Percentiles rank a stretch among this genome's conserved stretches.
Conservation (phyloP, 2,329 filamentous ascomycete genomes). For the Beauveria rudraprayagi region DNA sequence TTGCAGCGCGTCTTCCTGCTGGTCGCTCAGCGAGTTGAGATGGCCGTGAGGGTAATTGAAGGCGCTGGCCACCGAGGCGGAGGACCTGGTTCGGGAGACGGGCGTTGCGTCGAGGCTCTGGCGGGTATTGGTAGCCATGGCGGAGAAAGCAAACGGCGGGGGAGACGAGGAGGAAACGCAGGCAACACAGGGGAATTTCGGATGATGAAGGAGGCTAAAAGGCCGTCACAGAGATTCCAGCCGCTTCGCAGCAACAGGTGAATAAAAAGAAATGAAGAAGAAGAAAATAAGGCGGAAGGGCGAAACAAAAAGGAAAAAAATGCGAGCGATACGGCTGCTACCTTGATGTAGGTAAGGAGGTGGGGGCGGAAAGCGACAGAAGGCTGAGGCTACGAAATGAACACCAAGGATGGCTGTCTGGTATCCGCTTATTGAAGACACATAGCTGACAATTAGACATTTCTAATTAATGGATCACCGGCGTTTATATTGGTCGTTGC, state of each 20-base stretch:
- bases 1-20: slow-evolving; percentile 58
- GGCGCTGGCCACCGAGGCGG: slow-evolving; percentile 25
- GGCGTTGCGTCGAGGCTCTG: slow-evolving; percentile 4
- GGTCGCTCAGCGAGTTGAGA: slow-evolving; percentile 63
- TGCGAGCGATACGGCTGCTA: background rate
- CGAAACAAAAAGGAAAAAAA: background rate
- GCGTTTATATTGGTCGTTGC: background rate
- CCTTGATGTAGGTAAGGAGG: background rate
- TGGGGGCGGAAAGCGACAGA: background rate
- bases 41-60: slow-evolving; percentile 67
- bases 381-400: background rate
- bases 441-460: background rate
- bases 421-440: background rate
- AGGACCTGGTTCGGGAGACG: slow-evolving; percentile 11
- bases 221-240: background rate
- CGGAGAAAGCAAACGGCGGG: background rate
- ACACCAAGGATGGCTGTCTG: background rate
- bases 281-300: background rate
- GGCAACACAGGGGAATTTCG: background rate
- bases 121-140: slow-evolving; percentile 1
- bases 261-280: background rate
- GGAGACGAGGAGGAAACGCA: background rate
- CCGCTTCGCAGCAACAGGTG: background rate
- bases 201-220: background rate
- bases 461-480: background rate